Conservation (phyloP, 805 yeast genomes). For the Saccharomycopsis lassenensis region DNA sequence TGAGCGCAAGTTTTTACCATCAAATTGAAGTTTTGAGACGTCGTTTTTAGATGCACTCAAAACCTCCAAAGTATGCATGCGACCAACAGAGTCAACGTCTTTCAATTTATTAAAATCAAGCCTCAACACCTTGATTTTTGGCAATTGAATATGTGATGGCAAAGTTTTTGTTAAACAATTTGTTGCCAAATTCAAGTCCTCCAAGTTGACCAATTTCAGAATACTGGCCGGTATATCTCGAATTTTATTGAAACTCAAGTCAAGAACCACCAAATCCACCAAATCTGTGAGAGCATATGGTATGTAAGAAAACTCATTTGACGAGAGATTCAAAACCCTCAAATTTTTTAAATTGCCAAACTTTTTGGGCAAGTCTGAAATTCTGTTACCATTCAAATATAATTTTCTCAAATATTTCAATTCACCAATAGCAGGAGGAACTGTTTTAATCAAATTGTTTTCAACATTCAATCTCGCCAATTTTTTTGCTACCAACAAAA, state of each 20-base stretch:
- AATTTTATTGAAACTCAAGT: constrained; percentile 73
- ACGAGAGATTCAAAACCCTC: constrained; percentile 60
- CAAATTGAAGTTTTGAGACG: constrained; percentile 57
- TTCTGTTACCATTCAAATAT: constrained; percentile 66
- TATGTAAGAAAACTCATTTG: constrained; percentile 54
- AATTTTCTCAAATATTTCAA: constrained; percentile 45
- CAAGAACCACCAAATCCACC: constrained; percentile 50
- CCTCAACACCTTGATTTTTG: constrained; percentile 59
- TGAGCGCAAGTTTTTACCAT: constrained; percentile 51
- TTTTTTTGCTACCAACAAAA: constrained; percentile 57
- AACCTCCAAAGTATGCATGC: constrained; percentile 55
- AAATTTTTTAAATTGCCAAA: constrained; percentile 46
- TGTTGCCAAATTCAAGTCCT: constrained; percentile 63
- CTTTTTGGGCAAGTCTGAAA: constrained; percentile 48
- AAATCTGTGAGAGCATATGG: constrained; percentile 60
- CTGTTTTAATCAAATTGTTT: constrained; percentile 59
- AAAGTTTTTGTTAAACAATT: constrained; percentile 46
- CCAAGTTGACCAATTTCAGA: constrained; percentile 46
- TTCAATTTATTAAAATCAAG: constrained; percentile 56
- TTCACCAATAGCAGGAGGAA: constrained; percentile 44
- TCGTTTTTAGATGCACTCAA: constrained; percentile 64
- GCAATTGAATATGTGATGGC: constrained; percentile 44
- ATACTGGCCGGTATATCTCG: constrained; percentile 49
- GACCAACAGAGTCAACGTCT: constrained; percentile 34
- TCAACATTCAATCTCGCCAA: constrained; percentile 63